These are phyloP conservation scores for Zalaria obscura DNA, from an alignment of 2,329 filamentous ascomycete genomes.

Conservation along the genomic window DNA sequence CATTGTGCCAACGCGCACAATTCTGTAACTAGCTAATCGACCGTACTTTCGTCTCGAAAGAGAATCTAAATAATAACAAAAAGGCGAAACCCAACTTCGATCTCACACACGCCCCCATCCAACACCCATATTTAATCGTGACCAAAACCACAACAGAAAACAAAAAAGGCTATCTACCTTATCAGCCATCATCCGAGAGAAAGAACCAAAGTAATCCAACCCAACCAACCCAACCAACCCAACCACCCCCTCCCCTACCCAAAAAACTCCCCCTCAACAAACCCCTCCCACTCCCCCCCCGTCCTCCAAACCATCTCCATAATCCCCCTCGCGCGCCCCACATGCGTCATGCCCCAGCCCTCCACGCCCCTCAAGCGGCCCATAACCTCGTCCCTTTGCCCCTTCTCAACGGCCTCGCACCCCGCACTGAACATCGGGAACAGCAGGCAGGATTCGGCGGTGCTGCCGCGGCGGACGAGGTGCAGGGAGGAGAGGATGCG, in stretches of 20 bases:
- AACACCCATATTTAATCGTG: no score
- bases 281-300: slow-evolving; percentile 53
- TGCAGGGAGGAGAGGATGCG: slow-evolving; percentile 49
- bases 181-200: no score
- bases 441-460: slow-evolving; percentile 59
- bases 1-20: no score
- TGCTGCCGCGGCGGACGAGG: slow-evolving; percentile 49
- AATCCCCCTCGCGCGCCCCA: slow-evolving; percentile 42
- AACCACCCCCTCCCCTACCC: slow-evolving; percentile 26
- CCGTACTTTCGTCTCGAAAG: no score
- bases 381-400: slow-evolving; percentile 46
- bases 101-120: no score
- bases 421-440: slow-evolving; percentile 78
- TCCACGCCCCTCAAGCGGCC: slow-evolving; percentile 54
- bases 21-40: no score
- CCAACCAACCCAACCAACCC: no score
- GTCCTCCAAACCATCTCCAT: slow-evolving; percentile 59
- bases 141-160: no score
- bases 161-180: no score
- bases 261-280: slow-evolving; percentile 55
- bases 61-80: no score
- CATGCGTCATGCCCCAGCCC: slow-evolving; percentile 63
- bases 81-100: no score
- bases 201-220: no score
- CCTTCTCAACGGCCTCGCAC: slow-evolving; percentile 49